Evolutionary conservation across 2,329 filamentous ascomycete genomes (phyloP), one percentile per base, ranked within the genome.

Genomic region (Penicillium hesseltinei): DNA sequence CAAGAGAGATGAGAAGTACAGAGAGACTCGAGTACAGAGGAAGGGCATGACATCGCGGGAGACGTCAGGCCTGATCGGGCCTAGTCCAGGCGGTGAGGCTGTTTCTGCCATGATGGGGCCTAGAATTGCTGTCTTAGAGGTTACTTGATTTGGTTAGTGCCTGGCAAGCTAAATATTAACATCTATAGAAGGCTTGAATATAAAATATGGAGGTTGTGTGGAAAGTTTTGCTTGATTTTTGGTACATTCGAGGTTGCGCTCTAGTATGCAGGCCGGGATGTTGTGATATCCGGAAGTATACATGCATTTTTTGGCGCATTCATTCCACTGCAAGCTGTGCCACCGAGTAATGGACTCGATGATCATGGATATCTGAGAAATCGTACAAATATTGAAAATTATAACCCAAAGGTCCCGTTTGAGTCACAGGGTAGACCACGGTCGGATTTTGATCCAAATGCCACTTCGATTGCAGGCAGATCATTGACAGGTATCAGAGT

Each of bases 31-130:
- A 58, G 27, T 62, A 57, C 50, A 52, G 55, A 49, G 54, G 56
- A 59, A 64, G 60, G 63, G 63, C 62, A 60, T 64, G 65, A 59
- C 62, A 62, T 63, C 59, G 62, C 59, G 54, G 57, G 53, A 63
- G 63, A 64, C 62, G 63, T 66, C 61, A 66, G 59, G 50, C 62
- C 60, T 53, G 50, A 63, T 61, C 55, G 46, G 66, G 66, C 40
- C 54, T 69, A 69, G 66, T 47, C 31, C 49, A 55, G 60, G 63
- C 60, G 62, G 64, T 64, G 57, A 56, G 35, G 23, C 1, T 5
- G 5, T 38, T 64, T 65, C 61, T 65, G 62, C 64, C 63, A 55
- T 29, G 50, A 58, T 61, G 58, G 51, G 54, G 54, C 45, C 51
- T 62, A 56, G 58, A 65, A 44, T 47, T 44, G 43, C 53, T 43